Percentiles rank a stretch among this genome's conserved stretches.
These are phyloP conservation scores for Septoria petroselini DNA, from an alignment of 2,329 filamentous ascomycete species.

Conservation along the genomic window DNA sequence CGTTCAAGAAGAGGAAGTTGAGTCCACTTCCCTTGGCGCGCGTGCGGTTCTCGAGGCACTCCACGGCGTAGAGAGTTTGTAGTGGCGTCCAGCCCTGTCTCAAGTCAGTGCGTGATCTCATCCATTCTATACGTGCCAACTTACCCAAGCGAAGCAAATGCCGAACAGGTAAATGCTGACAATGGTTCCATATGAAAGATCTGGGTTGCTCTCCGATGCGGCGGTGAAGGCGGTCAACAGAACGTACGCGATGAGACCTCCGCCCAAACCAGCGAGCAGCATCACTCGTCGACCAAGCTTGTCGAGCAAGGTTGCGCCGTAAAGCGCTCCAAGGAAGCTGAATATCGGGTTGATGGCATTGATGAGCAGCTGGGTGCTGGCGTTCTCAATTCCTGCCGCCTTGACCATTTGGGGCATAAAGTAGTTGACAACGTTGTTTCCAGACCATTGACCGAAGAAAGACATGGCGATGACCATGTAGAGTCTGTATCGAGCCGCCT, in stretches of 20 bases:
- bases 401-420: conserved; percentile 40
- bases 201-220: conserved; percentile 24
- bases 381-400: conserved; percentile 40
- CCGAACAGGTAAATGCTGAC: conserved; percentile 44
- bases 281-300: conserved; percentile 34
- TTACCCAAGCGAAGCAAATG: conserved; percentile 40
- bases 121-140: background rate
- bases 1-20: conserved; percentile 43
- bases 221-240: conserved; percentile 40
- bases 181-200: conserved; percentile 39
- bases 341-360: conserved; percentile 45
- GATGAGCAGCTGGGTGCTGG: conserved; percentile 41
- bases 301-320: conserved; percentile 37
- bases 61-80: conserved; percentile 42
- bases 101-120: background rate
- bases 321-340: conserved; percentile 39
- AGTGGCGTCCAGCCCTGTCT: conserved; percentile 40
- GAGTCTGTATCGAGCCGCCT: conserved; percentile 51
- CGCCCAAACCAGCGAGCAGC: conserved; percentile 40
- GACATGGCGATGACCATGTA: conserved; percentile 43
- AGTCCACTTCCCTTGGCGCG: conserved; percentile 38
- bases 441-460: conserved; percentile 44
- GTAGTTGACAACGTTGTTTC: conserved; percentile 41
- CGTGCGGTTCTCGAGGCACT: conserved; percentile 41
- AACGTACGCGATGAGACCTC: conserved; percentile 38